phyloP scores from a whole-genome alignment of 768 basidiomycete genomes.

The Polyporus arcularius region DNA sequence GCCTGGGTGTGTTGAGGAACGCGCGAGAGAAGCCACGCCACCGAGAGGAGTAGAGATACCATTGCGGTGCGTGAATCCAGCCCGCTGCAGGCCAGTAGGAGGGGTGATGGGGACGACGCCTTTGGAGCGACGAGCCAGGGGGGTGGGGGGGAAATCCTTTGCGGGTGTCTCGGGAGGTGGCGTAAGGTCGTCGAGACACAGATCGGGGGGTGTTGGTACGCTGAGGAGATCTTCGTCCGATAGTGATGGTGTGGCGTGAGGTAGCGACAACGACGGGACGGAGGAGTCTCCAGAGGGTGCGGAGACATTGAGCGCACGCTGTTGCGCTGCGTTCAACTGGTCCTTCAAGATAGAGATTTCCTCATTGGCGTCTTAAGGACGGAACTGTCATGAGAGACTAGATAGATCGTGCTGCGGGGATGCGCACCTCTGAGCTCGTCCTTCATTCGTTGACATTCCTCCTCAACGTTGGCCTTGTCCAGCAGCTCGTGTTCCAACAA shows the following conservation, averaged over 20 bases:
- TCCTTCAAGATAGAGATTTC: constrained; percentile 85
- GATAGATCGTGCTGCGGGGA: background rate
- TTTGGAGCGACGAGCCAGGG: constrained; percentile 10
- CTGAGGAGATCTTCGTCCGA: constrained; percentile 61
- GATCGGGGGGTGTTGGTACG: constrained; percentile 59
- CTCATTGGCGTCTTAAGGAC: constrained; percentile 70
- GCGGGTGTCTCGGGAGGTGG: constrained; percentile 43
- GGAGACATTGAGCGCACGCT: constrained; percentile 22
- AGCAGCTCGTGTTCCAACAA: constrained; percentile 93
- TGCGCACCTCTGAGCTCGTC: constrained; percentile 87
- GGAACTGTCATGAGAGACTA: constrained; percentile 1
- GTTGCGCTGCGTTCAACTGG: constrained; percentile 52
- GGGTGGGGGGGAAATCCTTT: constrained; percentile 19
- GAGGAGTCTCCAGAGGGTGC: constrained; percentile 27
- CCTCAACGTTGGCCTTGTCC: constrained; percentile 87
- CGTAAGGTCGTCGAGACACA: constrained; percentile 59
- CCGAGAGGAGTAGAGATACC: constrained; percentile 41
- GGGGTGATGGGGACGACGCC: constrained; percentile 2
- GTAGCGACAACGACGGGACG: constrained; percentile 30
- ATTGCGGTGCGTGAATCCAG: constrained; percentile 45
- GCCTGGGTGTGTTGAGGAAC: constrained; percentile 60
- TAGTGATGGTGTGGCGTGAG: constrained; percentile 32
- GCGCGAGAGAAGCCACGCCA: constrained; percentile 48
- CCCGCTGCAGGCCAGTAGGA: constrained; percentile 43
- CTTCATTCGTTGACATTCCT: constrained; percentile 85